These are phyloP conservation scores for Aspergillus persii DNA, from an alignment of 2,329 filamentous ascomycete species.

Conservation along the genomic window DNA sequence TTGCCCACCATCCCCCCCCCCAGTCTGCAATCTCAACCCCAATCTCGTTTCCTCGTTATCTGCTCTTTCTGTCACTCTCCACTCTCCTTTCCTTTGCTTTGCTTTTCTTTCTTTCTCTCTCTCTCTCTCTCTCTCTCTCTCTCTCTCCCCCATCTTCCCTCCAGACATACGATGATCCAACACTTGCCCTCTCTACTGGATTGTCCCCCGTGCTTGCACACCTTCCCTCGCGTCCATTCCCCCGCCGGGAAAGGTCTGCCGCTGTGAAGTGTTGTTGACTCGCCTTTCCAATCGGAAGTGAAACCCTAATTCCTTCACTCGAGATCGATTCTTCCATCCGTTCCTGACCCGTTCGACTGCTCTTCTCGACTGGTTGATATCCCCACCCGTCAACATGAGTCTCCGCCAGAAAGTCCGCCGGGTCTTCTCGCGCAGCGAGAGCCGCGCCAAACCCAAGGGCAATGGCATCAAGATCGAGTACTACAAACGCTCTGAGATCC, in stretches of 20 bases:
- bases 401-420: conserved; percentile 38
- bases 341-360: no score
- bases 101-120: conserved; percentile 4
- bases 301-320: conserved; percentile 2
- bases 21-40: conserved; percentile 3
- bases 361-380: no score
- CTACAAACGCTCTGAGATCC: conserved; percentile 48
- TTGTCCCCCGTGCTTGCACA: conserved; percentile 35
- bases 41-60: conserved; percentile 4
- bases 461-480: conserved; percentile 47
- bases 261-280: conserved; percentile 22
- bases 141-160: conserved; percentile 4
- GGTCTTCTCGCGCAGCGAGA: conserved; percentile 33
- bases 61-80: neutral
- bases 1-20: neutral
- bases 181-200: conserved; percentile 14
- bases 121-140: neutral
- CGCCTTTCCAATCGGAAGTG: neutral
- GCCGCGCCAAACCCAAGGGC: conserved; percentile 22
- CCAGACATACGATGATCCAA: conserved; percentile 29
- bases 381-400: conserved; percentile 29
- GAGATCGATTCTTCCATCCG: neutral
- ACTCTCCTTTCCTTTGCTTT: neutral
- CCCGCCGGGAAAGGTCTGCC: conserved; percentile 29
- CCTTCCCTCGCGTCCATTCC: conserved; percentile 27